Percentiles rank a stretch among this genome's conserved stretches.
phyloP scores from a whole-genome alignment of 2,329 filamentous ascomycete genomes.

The Trichophyton equinum region DNA sequence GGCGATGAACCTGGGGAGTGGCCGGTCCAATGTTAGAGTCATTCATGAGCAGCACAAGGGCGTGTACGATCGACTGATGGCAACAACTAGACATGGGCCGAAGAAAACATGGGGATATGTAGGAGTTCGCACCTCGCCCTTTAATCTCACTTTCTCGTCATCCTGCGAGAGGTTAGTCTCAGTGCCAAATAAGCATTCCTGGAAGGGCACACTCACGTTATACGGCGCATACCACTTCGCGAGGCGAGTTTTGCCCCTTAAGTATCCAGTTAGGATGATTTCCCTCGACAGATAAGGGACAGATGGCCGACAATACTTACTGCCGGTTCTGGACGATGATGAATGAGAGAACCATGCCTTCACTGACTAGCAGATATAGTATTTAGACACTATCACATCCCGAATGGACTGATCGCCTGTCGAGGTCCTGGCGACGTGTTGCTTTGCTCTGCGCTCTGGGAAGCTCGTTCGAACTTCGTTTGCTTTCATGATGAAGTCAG shows the following conservation, averaged over 20 bases:
- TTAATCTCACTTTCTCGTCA: slow-evolving; percentile 97
- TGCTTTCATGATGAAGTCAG: neutral
- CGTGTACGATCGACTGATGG: neutral
- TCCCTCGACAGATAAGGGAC: neutral
- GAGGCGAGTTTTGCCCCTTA: slow-evolving; percentile 89
- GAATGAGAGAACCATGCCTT: slow-evolving; percentile 59
- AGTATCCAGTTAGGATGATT: neutral
- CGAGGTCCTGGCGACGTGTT: neutral
- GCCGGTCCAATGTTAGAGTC: neutral
- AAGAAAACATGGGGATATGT: neutral
- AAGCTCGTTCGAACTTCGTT: neutral
- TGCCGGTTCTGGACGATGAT: slow-evolving; percentile 85
- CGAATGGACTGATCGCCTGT: neutral
- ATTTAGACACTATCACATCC: neutral
- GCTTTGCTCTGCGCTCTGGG: neutral
- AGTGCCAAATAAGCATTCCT: neutral
- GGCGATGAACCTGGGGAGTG: slow-evolving; percentile 64
- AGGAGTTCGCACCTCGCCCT: slow-evolving; percentile 62
- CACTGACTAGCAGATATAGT: neutral
- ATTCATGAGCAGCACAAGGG: too few relatives aligned
- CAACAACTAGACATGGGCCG: neutral
- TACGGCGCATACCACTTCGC: slow-evolving; percentile 99
- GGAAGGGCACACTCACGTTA: slow-evolving; percentile 42
- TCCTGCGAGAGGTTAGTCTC: slow-evolving; percentile 40
- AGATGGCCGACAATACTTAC: slow-evolving; percentile 34